Percentiles rank a stretch among this genome's conserved stretches.
These are phyloP conservation scores for Cytidiella melzeri DNA, from an alignment of 768 basidiomycete genomes.

Conservation along the genomic window DNA sequence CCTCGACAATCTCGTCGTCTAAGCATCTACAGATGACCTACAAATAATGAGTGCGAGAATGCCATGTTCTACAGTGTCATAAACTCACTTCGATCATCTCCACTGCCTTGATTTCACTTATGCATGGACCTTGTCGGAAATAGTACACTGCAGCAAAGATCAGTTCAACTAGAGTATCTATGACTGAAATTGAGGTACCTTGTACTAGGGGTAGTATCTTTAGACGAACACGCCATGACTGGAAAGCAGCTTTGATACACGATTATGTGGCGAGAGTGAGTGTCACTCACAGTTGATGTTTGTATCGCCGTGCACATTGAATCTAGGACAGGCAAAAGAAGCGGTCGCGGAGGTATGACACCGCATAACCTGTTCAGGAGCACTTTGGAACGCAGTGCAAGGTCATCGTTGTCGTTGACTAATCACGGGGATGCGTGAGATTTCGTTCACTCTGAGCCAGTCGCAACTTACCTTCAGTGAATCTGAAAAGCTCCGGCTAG, in stretches of 20 bases:
- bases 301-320: conserved; percentile 74
- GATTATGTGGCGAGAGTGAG: background rate
- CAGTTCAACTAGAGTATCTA: background rate
- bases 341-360: conserved; percentile 65
- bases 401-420: conserved; percentile 74
- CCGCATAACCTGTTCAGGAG: conserved; percentile 83
- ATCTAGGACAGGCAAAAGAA: conserved; percentile 64
- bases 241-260: conserved; percentile 1
- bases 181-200: conserved; percentile 31
- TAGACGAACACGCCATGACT: conserved; percentile 87
- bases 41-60: background rate
- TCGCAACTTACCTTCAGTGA: conserved; percentile 52
- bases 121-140: conserved; percentile 82
- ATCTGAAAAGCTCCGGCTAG: conserved; percentile 70
- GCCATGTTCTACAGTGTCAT: too few relatives aligned
- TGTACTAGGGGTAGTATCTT: conserved; percentile 84
- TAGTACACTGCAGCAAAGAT: conserved; percentile 55
- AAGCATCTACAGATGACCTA: conserved; percentile 77
- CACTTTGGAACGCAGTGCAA: conserved; percentile 55
- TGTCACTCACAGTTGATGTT: conserved; percentile 55
- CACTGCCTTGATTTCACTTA: conserved; percentile 68
- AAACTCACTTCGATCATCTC: conserved; percentile 69
- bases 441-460: background rate
- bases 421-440: background rate
- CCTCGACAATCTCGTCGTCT: conserved; percentile 84